Percentiles rank a stretch among this genome's conserved stretches.
These are phyloP conservation scores for Pseudocercospora cruenta DNA, from an alignment of 2,329 filamentous ascomycete species.

Conservation along the genomic window DNA sequence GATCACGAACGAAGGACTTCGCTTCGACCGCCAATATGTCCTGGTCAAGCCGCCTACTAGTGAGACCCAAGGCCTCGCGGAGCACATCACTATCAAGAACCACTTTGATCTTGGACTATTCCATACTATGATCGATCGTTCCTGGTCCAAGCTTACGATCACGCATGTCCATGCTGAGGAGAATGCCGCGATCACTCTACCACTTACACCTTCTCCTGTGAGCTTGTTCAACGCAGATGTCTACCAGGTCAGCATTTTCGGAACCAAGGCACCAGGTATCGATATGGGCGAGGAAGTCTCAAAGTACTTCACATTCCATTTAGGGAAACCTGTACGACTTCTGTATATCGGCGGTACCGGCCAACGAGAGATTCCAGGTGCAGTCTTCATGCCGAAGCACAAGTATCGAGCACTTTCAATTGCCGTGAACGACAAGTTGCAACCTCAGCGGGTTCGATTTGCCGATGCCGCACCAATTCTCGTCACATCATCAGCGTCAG, in stretches of 20 bases:
- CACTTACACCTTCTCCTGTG: constrained; percentile 38
- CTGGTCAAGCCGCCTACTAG: constrained; percentile 38
- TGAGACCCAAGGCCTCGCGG: constrained; percentile 35
- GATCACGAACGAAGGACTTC: constrained; percentile 41
- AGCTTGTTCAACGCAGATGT: constrained; percentile 34
- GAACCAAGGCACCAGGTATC: constrained; percentile 38
- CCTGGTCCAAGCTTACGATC: constrained; percentile 42
- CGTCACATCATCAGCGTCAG: constrained; percentile 40
- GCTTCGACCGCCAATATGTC: constrained; percentile 42
- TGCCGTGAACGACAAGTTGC: constrained; percentile 39
- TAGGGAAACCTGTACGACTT: constrained; percentile 31
- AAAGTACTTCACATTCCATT: constrained; percentile 37
- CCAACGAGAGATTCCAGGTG: constrained; percentile 39
- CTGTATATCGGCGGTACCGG: constrained; percentile 41
- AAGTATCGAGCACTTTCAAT: constrained; percentile 37
- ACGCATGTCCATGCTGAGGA: constrained; percentile 36
- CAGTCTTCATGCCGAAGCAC: constrained; percentile 38
- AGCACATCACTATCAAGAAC: constrained; percentile 42
- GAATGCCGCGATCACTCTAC: constrained; percentile 33
- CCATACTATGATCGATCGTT: constrained; percentile 37
- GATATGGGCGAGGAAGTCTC: constrained; percentile 40
- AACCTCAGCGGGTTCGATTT: constrained; percentile 40
- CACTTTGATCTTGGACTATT: constrained; percentile 40
- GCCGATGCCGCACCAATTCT: constrained; percentile 40
- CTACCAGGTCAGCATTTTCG: constrained; percentile 40